Conservation (phyloP, 1,284 basidiomycete genomes). For the Tylopilus sp. region DNA sequence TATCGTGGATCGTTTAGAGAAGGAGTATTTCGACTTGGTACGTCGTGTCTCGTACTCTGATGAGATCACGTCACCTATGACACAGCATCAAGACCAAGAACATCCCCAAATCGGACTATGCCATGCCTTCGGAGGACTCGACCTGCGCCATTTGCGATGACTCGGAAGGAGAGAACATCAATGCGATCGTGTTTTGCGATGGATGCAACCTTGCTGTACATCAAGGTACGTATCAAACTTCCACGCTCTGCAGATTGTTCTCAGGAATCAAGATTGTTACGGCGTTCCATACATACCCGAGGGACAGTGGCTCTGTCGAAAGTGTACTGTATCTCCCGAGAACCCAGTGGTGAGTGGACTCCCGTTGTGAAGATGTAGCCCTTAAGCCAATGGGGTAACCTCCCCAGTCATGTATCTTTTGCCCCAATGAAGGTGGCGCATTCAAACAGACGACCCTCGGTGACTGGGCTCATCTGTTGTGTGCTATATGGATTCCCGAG, state of each 20-base stretch:
- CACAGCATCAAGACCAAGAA: conserved; percentile 69
- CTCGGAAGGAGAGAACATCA: conserved; percentile 97
- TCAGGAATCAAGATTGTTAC: conserved; percentile 77
- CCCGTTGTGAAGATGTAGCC: not conserved
- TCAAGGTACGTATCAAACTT: conserved; percentile 62
- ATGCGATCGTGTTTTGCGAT: conserved; percentile 99
- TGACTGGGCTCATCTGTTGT: conserved; percentile 95
- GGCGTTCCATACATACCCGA: conserved; percentile 99
- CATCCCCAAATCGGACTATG: conserved; percentile 80
- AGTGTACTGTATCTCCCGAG: conserved; percentile 97
- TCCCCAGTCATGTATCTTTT: conserved; percentile 81
- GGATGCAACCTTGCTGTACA: conserved; percentile 99
- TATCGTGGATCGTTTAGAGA: conserved; percentile 95
- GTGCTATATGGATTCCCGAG: conserved; percentile 98
- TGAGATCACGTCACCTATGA: not conserved
- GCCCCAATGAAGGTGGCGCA: conserved; percentile 95
- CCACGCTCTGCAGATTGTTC: not conserved
- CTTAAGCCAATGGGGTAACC: not conserved
- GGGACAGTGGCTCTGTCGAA: conserved; percentile 98
- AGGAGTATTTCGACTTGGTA: conserved; percentile 98
- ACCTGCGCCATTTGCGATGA: conserved; percentile 98
- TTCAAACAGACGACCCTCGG: conserved; percentile 96
- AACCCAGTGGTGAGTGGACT: conserved; percentile 76
- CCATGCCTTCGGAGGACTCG: conserved; percentile 87
- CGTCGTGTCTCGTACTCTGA: conserved; percentile 24